phyloP scores from a whole-genome alignment of 768 basidiomycete species.

The Mycena polygramma region DNA sequence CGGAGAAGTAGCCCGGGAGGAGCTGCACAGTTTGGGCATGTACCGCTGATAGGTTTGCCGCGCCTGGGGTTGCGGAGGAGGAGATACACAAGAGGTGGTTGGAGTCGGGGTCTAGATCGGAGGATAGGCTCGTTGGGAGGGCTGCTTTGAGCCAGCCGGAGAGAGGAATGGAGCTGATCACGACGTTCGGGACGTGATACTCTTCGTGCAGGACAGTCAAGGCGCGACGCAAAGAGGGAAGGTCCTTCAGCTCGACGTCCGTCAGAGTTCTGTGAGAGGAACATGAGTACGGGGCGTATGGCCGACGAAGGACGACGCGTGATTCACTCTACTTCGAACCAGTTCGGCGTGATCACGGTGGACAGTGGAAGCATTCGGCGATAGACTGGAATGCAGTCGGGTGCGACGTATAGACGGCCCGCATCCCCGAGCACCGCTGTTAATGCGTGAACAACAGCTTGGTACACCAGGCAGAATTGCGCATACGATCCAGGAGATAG shows the following conservation, averaged over 20 bases:
- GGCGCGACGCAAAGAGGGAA: slow-evolving; percentile 75
- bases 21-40: slow-evolving; percentile 81
- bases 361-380: slow-evolving; percentile 83
- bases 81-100: slow-evolving; percentile 85
- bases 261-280: slow-evolving; percentile 75
- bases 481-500: slow-evolving; percentile 94
- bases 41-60: slow-evolving; percentile 55
- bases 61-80: slow-evolving; percentile 61
- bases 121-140: slow-evolving; percentile 58
- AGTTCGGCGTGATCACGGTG: slow-evolving; percentile 96
- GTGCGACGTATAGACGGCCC: slow-evolving; percentile 88
- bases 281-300: slow-evolving; percentile 6
- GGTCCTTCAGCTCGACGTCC: slow-evolving; percentile 73
- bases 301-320: not conserved
- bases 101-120: slow-evolving; percentile 42
- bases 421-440: slow-evolving; percentile 96
- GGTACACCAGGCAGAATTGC: not conserved
- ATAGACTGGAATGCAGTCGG: slow-evolving; percentile 91
- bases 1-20: slow-evolving; percentile 93
- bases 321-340: slow-evolving; percentile 95
- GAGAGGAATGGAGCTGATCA: slow-evolving; percentile 91
- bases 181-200: slow-evolving; percentile 86
- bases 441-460: slow-evolving; percentile 5
- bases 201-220: slow-evolving; percentile 81
- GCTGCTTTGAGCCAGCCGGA: slow-evolving; percentile 68